A percentile compares a stretch with the other conserved stretches of the same genome.
These are phyloP conservation scores for Candida boidinii DNA, from an alignment of 805 yeast species.

Conservation along the genomic window DNA sequence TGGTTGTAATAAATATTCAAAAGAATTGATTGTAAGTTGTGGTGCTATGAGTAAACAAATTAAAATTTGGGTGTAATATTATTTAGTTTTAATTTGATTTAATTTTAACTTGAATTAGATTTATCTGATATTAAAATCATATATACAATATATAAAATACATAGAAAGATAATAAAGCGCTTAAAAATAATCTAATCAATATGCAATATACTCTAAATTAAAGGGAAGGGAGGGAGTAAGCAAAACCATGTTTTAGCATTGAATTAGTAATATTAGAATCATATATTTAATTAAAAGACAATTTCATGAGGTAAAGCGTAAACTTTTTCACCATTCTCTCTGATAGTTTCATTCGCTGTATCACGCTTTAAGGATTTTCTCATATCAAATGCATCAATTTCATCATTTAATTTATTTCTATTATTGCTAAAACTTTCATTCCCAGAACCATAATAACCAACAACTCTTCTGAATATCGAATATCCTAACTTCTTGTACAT, in stretches of 20 bases:
- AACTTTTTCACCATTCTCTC: slow-evolving; percentile 52
- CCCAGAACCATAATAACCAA: slow-evolving; percentile 70
- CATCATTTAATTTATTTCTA: slow-evolving; percentile 48
- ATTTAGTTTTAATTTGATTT: no score
- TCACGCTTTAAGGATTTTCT: slow-evolving; percentile 58
- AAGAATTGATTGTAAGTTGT: slow-evolving; percentile 35
- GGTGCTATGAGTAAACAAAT: slow-evolving; percentile 39
- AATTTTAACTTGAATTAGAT: no score
- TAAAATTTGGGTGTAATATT: slow-evolving; percentile 20
- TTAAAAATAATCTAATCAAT: no score
- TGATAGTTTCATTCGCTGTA: slow-evolving; percentile 37
- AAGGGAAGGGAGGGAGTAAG: no score
- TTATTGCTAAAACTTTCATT: slow-evolving; percentile 25
- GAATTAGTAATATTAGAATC: no score
- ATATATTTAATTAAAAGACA: slow-evolving; percentile 31
- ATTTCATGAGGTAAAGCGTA: slow-evolving; percentile 63
- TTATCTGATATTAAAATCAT: no score
- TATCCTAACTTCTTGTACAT: slow-evolving; percentile 85
- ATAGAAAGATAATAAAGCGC: no score
- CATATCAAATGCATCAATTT: slow-evolving; percentile 85
- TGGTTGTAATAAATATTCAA: slow-evolving; percentile 15
- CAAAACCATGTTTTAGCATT: no score
- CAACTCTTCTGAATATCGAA: slow-evolving; percentile 74
- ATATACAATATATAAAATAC: no score
- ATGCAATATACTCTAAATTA: no score